These are phyloP conservation scores for Acanthamoeba comandoni DNA, from an alignment of 208 protist genomes.

Conservation along the genomic window DNA sequence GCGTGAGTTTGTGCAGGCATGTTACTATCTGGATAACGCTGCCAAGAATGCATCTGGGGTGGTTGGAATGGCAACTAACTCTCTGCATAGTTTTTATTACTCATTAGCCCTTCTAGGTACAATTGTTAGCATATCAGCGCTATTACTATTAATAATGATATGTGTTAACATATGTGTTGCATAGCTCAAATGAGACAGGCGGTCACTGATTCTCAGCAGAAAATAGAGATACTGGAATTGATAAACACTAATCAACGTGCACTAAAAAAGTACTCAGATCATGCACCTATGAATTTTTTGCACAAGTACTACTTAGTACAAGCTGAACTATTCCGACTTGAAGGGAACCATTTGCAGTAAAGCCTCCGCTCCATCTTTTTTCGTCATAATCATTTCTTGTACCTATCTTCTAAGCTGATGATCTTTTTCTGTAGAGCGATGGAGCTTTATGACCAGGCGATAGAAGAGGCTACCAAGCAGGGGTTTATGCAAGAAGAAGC, in stretches of 20 bases:
- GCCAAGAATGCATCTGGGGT: slow-evolving; percentile 19
- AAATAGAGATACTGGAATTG: no score
- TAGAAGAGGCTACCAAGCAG: background rate
- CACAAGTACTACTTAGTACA: slow-evolving; percentile 39
- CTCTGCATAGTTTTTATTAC: slow-evolving; percentile 20
- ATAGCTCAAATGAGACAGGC: no score
- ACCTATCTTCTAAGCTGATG: no score
- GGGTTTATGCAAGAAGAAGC: slow-evolving; percentile 33
- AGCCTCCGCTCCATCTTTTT: no score
- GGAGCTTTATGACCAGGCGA: slow-evolving; percentile 20
- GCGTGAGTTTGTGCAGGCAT: background rate
- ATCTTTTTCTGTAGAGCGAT: background rate
- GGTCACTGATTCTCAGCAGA: no score
- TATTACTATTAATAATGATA: no score
- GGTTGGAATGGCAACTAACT: slow-evolving; percentile 23
- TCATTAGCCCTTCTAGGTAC: slow-evolving; percentile 11
- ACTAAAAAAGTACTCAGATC: background rate
- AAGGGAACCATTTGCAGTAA: no score
- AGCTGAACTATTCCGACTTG: background rate
- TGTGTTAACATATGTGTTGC: no score
- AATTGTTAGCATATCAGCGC: no score
- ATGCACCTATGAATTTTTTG: slow-evolving; percentile 7
- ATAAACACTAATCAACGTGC: background rate
- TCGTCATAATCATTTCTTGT: no score
- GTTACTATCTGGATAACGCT: background rate